Conservation (phyloP, 2,329 filamentous ascomycete genomes). For the Ophiostoma novo-ulmi region DNA sequence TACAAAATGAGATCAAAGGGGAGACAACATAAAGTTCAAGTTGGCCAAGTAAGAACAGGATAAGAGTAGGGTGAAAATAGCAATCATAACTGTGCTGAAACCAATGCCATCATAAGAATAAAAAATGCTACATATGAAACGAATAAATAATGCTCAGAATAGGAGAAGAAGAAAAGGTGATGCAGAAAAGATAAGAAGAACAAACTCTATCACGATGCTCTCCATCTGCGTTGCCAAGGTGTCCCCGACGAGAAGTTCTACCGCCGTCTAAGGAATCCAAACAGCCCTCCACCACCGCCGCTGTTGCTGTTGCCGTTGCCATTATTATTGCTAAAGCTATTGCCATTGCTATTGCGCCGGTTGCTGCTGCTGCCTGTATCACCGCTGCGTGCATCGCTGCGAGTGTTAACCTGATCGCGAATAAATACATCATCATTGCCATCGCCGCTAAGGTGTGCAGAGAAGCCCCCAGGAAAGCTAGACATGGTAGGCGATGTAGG, state of each 20-base stretch:
- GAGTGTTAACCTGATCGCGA: not conserved
- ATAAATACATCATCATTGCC: not conserved
- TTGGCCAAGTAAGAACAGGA: no score
- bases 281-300: slow-evolving; percentile 14
- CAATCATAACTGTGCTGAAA: not conserved
- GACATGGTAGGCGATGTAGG: not conserved
- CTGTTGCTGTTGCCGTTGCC: not conserved
- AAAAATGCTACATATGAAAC: not conserved
- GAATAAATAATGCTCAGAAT: not conserved
- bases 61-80: not conserved
- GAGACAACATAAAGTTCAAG: not conserved
- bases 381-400: not conserved
- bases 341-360: not conserved
- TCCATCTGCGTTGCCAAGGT: not conserved
- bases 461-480: not conserved
- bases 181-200: not conserved
- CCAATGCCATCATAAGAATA: not conserved
- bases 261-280: slow-evolving; percentile 6
- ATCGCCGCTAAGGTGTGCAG: not conserved
- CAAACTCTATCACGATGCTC: not conserved
- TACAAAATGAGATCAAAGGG: not conserved
- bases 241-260: not conserved
- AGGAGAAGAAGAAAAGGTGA: not conserved
- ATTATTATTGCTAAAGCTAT: not conserved
- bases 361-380: not conserved